These are phyloP conservation scores for Mycena venus DNA, from an alignment of 768 basidiomycete genomes.

Conservation along the genomic window DNA sequence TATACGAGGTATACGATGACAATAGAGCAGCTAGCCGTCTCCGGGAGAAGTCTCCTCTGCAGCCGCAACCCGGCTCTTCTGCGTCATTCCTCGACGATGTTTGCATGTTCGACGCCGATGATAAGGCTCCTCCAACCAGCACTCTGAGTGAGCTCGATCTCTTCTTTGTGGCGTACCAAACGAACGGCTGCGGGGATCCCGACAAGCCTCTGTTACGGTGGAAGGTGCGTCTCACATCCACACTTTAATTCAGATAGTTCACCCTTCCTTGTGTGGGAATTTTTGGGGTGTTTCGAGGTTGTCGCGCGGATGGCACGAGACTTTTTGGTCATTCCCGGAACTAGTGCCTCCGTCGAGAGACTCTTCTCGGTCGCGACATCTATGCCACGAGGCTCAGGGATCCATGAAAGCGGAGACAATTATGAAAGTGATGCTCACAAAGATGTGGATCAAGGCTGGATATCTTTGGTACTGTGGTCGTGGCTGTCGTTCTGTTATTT, in stretches of 20 bases:
- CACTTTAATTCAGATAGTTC: too few species aligned
- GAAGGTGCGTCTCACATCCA: conserved; percentile 11
- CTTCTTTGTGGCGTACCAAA: neutral
- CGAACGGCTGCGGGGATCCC: neutral
- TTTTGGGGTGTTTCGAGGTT: neutral
- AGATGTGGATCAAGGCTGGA: conserved; percentile 35
- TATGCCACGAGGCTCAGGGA: conserved; percentile 31
- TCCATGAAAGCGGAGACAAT: conserved; percentile 38
- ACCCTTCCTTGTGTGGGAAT: neutral
- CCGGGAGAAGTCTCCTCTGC: too few species aligned
- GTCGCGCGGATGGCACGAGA: conserved; percentile 1
- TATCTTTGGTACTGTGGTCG: neutral
- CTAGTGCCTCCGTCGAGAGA: too few species aligned
- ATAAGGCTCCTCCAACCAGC: neutral
- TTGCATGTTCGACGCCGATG: neutral
- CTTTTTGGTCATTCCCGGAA: conserved; percentile 37
- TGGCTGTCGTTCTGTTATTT: too few species aligned
- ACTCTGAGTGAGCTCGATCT: neutral
- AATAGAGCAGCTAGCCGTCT: too few species aligned
- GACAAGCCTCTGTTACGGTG: conserved; percentile 6
- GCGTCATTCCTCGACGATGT: too few species aligned
- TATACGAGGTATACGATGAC: too few species aligned
- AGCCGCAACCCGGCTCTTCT: too few species aligned
- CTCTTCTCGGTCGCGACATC: conserved; percentile 36
- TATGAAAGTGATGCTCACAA: too few species aligned